Evolutionary conservation across 2,329 filamentous ascomycete species (phyloP).

Genomic region (Metarhizium humberi): DNA sequence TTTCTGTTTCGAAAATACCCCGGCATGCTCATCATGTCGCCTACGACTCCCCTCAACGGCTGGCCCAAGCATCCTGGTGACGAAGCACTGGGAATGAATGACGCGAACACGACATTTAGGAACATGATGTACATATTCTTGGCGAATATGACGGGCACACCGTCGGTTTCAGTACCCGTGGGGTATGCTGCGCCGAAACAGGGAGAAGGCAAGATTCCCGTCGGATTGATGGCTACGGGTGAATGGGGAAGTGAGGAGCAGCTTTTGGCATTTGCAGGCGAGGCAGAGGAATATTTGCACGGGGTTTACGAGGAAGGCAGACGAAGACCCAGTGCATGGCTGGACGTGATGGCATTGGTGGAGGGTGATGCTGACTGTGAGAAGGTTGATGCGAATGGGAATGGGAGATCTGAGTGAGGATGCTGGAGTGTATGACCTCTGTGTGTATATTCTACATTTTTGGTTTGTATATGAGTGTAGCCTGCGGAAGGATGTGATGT

Average conservation of each 20-base stretch:
- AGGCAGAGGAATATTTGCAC: constrained; percentile 47
- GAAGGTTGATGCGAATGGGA: neutral
- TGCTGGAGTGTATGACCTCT: too few species aligned
- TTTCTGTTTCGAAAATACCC: constrained; percentile 61
- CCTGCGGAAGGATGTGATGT: too few species aligned
- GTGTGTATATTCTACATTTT: neutral
- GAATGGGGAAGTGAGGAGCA: constrained; percentile 60
- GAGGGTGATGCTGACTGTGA: constrained; percentile 4
- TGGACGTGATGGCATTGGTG: constrained; percentile 40
- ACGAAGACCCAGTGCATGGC: constrained; percentile 43
- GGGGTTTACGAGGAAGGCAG: constrained; percentile 38
- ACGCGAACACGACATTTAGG: constrained; percentile 62
- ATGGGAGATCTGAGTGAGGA: neutral
- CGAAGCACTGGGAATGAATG: constrained; percentile 60
- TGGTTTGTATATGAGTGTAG: neutral
- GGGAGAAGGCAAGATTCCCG: constrained; percentile 49
- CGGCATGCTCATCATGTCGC: constrained; percentile 69
- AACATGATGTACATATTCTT: constrained; percentile 83
- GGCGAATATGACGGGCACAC: constrained; percentile 73
- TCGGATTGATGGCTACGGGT: constrained; percentile 54
- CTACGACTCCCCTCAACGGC: constrained; percentile 66
- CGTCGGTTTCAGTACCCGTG: constrained; percentile 64
- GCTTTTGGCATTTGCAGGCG: constrained; percentile 49
- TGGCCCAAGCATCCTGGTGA: constrained; percentile 56
- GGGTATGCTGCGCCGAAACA: constrained; percentile 55